Evolutionary conservation across 2,329 filamentous ascomycete genomes (phyloP), one percentile per base, ranked within the genome.

Genomic region (Aspergillus sp.): DNA sequence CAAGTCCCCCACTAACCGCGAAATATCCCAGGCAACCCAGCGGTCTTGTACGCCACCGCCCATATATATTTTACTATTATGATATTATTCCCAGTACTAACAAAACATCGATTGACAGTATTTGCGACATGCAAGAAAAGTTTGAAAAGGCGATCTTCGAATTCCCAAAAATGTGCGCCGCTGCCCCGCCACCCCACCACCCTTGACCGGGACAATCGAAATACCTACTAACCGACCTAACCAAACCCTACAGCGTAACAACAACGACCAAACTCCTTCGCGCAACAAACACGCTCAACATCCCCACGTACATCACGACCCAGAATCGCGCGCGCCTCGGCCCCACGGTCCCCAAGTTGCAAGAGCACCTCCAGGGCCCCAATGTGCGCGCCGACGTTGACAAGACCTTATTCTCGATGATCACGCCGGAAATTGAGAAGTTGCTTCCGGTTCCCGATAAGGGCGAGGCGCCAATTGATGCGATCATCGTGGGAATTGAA

Each of bases 81-180:
- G 4, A 39, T 1, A n/a, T 1, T 30, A 22, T 37, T 15, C 20
- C 3, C 39, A 30, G 37, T 6, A 7, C 22, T 24, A 54, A 53
- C 15, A 2, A 40, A 53, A 34, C 52, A 33, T 58, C 42, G 20
- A 40, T 8, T 37, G 51, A 12, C 61, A 97, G 93, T 69, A 85
- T 98, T 71, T 98, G 93, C 79, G 93, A 98, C 71, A 82, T 98
- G 62, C 93, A 98, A 78, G 93, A 97, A 66, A 96, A 92, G 75
- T 98, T 98, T 77, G 85, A 91, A 60, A 80, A 81, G 8, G 88
- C 87, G 56, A 96, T 98, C 68, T 85, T 88, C 77, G 88, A 96
- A 71, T 97, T 93, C 71, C 85, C 90, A 62, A 91, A 89, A 72
- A 83, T 97, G 87, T 90, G 80, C 58, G 27, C 27, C 8, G 8